phyloP scores from a whole-genome alignment of 352 stramenopile species.

The Phytopythium vexans region DNA sequence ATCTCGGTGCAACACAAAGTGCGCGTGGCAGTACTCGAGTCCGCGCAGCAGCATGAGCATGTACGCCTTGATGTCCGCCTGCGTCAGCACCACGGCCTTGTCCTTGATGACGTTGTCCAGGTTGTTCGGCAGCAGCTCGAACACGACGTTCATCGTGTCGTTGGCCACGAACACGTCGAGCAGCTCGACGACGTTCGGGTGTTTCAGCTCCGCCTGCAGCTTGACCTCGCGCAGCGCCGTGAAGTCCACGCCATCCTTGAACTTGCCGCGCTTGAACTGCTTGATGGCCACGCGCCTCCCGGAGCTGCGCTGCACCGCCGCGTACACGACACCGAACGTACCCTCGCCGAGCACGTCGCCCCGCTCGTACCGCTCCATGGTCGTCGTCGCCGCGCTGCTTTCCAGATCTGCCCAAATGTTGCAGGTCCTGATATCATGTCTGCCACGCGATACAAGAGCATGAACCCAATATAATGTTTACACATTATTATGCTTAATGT shows the following conservation, averaged over 20 bases:
- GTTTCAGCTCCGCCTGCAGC: constrained; percentile 83
- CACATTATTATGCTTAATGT: too few species aligned
- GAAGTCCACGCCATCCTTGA: constrained; percentile 88
- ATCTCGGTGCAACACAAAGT: constrained; percentile 85
- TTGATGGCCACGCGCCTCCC: constrained; percentile 78
- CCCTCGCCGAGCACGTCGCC: constrained; percentile 77
- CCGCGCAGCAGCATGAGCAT: constrained; percentile 85
- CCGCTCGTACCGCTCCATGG: constrained; percentile 80
- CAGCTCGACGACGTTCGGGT: constrained; percentile 82
- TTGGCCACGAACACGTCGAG: constrained; percentile 87
- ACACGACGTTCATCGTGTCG: constrained; percentile 89
- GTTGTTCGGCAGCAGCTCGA: constrained; percentile 85
- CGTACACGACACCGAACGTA: constrained; percentile 88
- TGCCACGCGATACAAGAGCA: too few species aligned
- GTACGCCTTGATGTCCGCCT: constrained; percentile 85
- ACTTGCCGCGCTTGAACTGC: constrained; percentile 87
- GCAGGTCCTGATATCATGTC: too few species aligned
- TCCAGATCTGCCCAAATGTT: too few species aligned
- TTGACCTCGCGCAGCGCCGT: constrained; percentile 89
- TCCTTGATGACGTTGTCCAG: constrained; percentile 89
- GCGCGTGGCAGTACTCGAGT: constrained; percentile 74
- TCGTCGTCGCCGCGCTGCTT: not conserved
- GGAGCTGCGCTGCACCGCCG: constrained; percentile 73
- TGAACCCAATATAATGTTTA: too few species aligned
- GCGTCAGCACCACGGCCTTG: constrained; percentile 81